These are phyloP conservation scores for Melampsora larici-populina DNA, from an alignment of 1,284 basidiomycete genomes.

Conservation along the genomic window DNA sequence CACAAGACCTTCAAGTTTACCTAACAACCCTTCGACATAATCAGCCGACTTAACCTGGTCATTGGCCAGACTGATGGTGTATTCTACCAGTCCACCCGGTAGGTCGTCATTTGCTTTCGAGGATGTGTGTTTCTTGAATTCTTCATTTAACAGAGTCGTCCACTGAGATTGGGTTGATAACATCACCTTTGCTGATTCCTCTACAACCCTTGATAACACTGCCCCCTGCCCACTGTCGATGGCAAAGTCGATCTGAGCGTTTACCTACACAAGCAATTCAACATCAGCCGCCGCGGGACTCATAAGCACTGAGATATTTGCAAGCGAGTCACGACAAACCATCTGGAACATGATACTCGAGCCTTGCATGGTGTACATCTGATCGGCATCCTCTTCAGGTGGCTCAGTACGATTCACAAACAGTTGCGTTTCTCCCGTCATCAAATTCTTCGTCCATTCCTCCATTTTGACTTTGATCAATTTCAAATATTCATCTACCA, in stretches of 20 bases:
- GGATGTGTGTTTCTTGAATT: constrained; percentile 81
- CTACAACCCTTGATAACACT: constrained; percentile 84
- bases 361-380: too few relatives aligned
- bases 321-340: too few relatives aligned
- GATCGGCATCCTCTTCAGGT: too few relatives aligned
- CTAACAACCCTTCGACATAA: constrained; percentile 79
- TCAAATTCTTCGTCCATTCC: too few relatives aligned
- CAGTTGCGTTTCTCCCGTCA: too few relatives aligned
- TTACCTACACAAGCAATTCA: constrained; percentile 60
- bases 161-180: constrained; percentile 82
- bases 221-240: constrained; percentile 91
- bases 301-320: too few relatives aligned
- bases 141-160: constrained; percentile 75
- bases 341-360: too few relatives aligned
- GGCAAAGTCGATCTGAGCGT: constrained; percentile 94
- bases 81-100: constrained; percentile 84
- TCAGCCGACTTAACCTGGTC: constrained; percentile 97
- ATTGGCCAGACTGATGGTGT: constrained; percentile 95
- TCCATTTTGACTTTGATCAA: too few relatives aligned
- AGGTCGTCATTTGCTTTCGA: constrained; percentile 69
- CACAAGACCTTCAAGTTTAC: constrained; percentile 82
- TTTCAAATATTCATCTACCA: too few relatives aligned
- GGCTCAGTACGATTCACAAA: too few relatives aligned
- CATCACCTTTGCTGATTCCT: constrained; percentile 86
- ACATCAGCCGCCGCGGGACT: neutral